A percentile compares a stretch with the other conserved stretches of the same genome.
Evolutionary conservation across 2,329 filamentous ascomycete species (phyloP).

Genomic region (Nemania sp.): DNA sequence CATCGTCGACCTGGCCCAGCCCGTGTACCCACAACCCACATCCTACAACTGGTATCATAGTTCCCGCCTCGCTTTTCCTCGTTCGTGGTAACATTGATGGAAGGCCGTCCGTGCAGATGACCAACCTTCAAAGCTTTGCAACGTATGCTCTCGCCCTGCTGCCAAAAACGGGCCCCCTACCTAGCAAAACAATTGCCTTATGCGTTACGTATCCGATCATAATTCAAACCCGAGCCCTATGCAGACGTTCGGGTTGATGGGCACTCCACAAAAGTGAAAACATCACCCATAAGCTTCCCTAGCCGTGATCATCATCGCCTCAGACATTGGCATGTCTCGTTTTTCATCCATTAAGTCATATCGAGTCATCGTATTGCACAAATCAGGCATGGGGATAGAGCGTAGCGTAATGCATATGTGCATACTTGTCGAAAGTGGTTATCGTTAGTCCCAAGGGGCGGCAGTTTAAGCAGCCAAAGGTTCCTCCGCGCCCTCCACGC

Average conservation of each 20-base stretch:
- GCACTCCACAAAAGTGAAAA: slow-evolving; percentile 39
- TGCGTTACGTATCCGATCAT: slow-evolving; percentile 27
- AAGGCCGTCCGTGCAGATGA: background rate
- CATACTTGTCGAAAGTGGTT: slow-evolving; percentile 32
- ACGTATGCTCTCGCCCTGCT: slow-evolving; percentile 20
- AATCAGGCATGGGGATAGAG: slow-evolving; percentile 36
- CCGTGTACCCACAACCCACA: slow-evolving; percentile 18
- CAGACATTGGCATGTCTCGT: slow-evolving; percentile 39
- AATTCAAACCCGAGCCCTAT: slow-evolving; percentile 28
- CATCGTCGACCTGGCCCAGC: slow-evolving; percentile 17
- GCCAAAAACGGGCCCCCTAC: slow-evolving; percentile 31
- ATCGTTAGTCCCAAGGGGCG: slow-evolving; percentile 16
- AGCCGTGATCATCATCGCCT: slow-evolving; percentile 37
- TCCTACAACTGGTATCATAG: slow-evolving; percentile 16
- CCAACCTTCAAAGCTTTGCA: slow-evolving; percentile 5
- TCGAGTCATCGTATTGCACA: slow-evolving; percentile 41
- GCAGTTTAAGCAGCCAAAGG: slow-evolving; percentile 50
- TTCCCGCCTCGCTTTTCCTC: slow-evolving; percentile 21
- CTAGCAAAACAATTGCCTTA: slow-evolving; percentile 28
- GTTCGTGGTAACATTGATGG: background rate
- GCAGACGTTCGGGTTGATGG: slow-evolving; percentile 19
- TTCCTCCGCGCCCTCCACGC: slow-evolving; percentile 47
- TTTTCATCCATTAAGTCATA: slow-evolving; percentile 45
- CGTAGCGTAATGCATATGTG: slow-evolving; percentile 29
- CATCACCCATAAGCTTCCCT: slow-evolving; percentile 35